These are phyloP conservation scores for Exserohilum turcica DNA, from an alignment of 2,329 filamentous ascomycete species.

Conservation along the genomic window DNA sequence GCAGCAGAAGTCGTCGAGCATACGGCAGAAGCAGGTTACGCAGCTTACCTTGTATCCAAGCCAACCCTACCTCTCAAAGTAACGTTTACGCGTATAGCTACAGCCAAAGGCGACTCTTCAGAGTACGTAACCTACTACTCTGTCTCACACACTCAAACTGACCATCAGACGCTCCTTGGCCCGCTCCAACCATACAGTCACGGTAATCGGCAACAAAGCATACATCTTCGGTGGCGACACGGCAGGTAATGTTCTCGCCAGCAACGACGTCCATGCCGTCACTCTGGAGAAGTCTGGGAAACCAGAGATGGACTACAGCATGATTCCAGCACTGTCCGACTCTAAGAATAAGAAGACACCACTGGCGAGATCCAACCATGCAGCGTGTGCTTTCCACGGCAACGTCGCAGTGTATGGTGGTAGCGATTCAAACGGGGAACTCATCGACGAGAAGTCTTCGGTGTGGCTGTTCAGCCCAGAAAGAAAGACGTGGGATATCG, in stretches of 20 bases:
- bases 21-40: constrained; percentile 48
- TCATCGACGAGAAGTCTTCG: constrained; percentile 44
- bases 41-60: constrained; percentile 50
- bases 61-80: constrained; percentile 52
- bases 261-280: constrained; percentile 52
- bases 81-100: constrained; percentile 50
- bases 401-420: constrained; percentile 51
- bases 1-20: constrained; percentile 49
- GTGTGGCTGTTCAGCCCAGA: constrained; percentile 51
- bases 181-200: constrained; percentile 49
- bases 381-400: constrained; percentile 48
- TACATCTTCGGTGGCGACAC: constrained; percentile 54
- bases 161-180: constrained; percentile 37
- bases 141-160: not conserved
- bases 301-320: constrained; percentile 48
- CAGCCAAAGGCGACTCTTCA: constrained; percentile 43
- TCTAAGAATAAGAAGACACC: constrained; percentile 41
- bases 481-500: constrained; percentile 35
- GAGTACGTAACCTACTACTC: constrained; percentile 16
- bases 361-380: constrained; percentile 44
- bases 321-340: constrained; percentile 50
- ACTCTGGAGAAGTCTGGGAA: constrained; percentile 41
- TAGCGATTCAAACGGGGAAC: constrained; percentile 33
- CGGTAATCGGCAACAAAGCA: constrained; percentile 49
- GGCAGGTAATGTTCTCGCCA: constrained; percentile 43